Evolutionary conservation across 2,329 filamentous ascomycete genomes (phyloP), one percentile per base, ranked within the genome.

Genomic region (Talaromyces sp.): DNA sequence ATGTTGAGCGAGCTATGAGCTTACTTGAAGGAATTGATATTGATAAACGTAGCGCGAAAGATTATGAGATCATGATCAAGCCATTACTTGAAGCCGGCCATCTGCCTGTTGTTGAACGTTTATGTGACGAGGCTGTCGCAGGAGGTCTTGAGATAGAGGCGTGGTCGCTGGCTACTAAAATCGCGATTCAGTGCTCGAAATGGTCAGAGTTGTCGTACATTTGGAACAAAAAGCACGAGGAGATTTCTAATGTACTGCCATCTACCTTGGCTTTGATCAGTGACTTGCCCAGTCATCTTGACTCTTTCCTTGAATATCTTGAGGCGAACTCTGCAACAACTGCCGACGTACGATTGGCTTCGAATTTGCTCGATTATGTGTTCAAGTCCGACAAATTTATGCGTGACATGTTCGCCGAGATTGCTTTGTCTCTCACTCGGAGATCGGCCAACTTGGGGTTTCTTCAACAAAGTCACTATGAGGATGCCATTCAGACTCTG

Each of bases 51-150:
- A 75, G 72, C 2, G 67, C 72, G 7, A 71, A 73, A 4, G 77
- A 81, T 59, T 86, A 84, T 68, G 69, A 75, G 58, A 69, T 74
- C 44, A 75, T 79, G 28, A 76, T 81, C 23, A 72, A 73, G 48
- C 77, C 82, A 23, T 76, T 80, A 63, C 65, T 84, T 16, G 52
- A 64, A 28, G 69, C 67, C n/a, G 70, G 80, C 16, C 69, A 75
- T 21, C 71, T 78, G 63, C 63, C 76, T 14, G 73, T 75, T 2
- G 75, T 80, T 11, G 71, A 77, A 11, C 61, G 68, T 14, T 67
- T 83, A n/a, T 79, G 80, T 62, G 66, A 76, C 42, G 72, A 80
- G 67, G 79, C 80, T 11, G 68, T 69, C 54, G 58, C 54, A 18
- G 66, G 66, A 9, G 65, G 67, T 1, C 56, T 71, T 31, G 73